Base-by-base conservation (phyloP, 2,329 filamentous ascomycete genomes). In the Colletotrichum chrysophilum region DNA sequence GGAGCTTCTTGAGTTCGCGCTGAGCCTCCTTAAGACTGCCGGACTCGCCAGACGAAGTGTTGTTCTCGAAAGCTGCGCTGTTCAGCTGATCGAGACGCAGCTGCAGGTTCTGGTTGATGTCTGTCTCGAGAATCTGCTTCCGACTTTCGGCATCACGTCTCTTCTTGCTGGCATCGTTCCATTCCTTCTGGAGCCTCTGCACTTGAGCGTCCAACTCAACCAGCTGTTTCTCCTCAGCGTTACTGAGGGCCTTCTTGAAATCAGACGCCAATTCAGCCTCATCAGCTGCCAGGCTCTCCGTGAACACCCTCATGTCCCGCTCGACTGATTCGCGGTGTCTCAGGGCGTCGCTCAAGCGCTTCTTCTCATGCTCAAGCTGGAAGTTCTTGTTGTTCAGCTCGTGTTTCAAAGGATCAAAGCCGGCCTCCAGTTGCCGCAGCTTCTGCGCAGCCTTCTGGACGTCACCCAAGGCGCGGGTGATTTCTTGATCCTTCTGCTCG, bases 201-300 rank as follows among this genome's bases (percentile, higher is more conserved):
- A 95, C 92, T 14, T 89, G 89, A 6, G 87, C 86, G 74, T 92
- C 93, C 12, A 98, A 90, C 38, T 89, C 88, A 76, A 97, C 94
- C 5, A 99, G 89, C 80, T 94, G 93, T 55, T 89, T 88, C 84
- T 98, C 96, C 84, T 99, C 97, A n/a, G 93, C 91, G 9, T 91
- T 87, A 12, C 93, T 94, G 65, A 99, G 88, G 14, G 94, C 94
- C 85, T 98, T 98, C 87, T 98, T 97, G 87, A 98, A 99, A 28
- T 97, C 94, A 1, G 95, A 94, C 18, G 90, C 89, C 71, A 98
- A 85, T 83, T 99, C 97, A 4, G 93, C 89, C 83, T 98, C 93
- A 82, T 96, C 94, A 8, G 94, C 93, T 64, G 89, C 90, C 72
- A 97, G 89, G 78, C 95, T 94, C 75, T 95, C 93, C 66, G 93